A percentile compares a stretch with the other conserved stretches of the same genome.
Conservation (phyloP, 2,329 filamentous ascomycete species). For the Ceratocystis destructans region DNA sequence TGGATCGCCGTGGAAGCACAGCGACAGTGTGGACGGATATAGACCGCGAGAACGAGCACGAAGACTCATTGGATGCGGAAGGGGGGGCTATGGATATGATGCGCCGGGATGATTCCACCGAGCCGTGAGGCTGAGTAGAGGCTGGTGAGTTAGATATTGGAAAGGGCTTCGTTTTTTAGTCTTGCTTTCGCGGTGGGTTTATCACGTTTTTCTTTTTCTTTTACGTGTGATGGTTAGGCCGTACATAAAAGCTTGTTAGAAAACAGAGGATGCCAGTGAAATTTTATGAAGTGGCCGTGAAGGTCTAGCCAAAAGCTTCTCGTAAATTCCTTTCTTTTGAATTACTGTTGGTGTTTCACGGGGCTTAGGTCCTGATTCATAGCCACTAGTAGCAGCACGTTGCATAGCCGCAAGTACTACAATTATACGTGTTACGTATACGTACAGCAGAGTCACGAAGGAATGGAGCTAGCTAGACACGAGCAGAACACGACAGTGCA, state of each 20-base stretch:
- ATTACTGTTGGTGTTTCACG: no score
- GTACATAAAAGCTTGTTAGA: conserved; percentile 3
- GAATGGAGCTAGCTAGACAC: no score
- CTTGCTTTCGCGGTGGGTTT: background rate
- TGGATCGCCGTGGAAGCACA: conserved; percentile 27
- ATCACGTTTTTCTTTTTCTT: background rate
- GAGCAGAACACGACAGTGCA: no score
- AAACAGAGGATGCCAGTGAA: background rate
- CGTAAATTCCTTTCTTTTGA: no score
- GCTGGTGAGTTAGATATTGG: background rate
- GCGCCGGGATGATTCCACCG: conserved; percentile 15
- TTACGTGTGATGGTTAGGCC: background rate
- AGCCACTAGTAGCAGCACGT: no score
- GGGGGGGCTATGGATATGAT: conserved; percentile 26
- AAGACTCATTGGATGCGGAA: conserved; percentile 19
- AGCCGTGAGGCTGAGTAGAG: background rate
- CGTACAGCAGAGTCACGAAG: no score
- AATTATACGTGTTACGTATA: no score
- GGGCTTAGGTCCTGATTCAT: no score
- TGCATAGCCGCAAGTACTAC: no score
- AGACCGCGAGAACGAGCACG: conserved; percentile 19
- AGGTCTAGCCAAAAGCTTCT: background rate
- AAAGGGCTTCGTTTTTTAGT: background rate
- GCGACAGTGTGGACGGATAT: conserved; percentile 20
- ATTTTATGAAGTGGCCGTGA: background rate